Base-by-base conservation (phyloP, 495 filamentous ascomycete genomes). In the Corynascus novoguineensis region DNA sequence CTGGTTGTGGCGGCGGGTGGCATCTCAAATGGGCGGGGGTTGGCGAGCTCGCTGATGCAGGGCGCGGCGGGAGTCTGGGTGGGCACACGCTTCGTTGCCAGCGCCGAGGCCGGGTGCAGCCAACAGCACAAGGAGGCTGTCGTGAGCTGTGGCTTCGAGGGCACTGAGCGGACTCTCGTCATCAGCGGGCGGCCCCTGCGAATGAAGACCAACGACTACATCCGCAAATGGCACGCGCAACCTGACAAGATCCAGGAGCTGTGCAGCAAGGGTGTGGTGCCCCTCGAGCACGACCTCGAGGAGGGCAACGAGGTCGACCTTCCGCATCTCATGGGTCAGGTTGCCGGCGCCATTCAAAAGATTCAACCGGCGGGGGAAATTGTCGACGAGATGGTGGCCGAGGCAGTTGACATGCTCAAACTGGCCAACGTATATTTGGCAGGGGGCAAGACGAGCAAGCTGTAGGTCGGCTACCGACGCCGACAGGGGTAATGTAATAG, bases 271-370 rank as follows among this genome's bases (percentile, higher is more conserved):
- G 90, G 90, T 3, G 67, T 93, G 28, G 86, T 93, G 60, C 90
- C 90, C 1, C 73, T 95, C 64, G 81, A 85, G 73, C 75, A 86
- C 66, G 90, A 96, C 72, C 70, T 95, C 68, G 87, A 92, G 42
- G 73, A 81, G 40, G 87, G 86, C 5, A 78, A 75, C 19, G 89
- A 93, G 57, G 73, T 93, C 35, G 89, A 95, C 65, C 75, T 85
- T 54, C 90, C 90, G 28, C 91, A 89, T 70, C 61, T 96, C 60
- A 96, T 96, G 90, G 90, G 90, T n/a, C 89, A 95, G 75, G 90
- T 96, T 15, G 87, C 90, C 0, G 92, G 86, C 2, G 75, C 81
- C 10, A 83, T 97, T 25, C 68, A 73, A 37, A 80, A 85, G 47
- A 79, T 97, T 38, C 81, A 88, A 73, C 90, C 92, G 1, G 92